Evolutionary conservation across 495 filamentous ascomycete genomes (phyloP).

Genomic region (Daldinia concentrica): DNA sequence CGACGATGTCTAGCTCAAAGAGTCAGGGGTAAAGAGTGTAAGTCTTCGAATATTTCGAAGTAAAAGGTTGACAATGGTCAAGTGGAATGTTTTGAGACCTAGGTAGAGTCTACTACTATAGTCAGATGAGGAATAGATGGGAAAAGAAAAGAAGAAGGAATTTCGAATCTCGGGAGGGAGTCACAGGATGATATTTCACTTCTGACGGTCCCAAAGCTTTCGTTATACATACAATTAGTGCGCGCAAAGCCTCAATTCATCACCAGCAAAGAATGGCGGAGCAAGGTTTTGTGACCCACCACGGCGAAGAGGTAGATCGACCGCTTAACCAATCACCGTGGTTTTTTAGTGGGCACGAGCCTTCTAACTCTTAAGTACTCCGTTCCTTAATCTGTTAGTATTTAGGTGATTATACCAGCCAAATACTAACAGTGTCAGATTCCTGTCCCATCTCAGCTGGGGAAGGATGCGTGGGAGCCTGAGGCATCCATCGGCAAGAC

Average conservation of each 20-base stretch:
- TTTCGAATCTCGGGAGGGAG: slow-evolving; percentile 53
- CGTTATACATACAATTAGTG: slow-evolving; percentile 30
- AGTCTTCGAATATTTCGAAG: slow-evolving; percentile 17
- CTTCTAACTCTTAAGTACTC: slow-evolving; percentile 15
- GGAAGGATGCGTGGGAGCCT: slow-evolving; percentile 27
- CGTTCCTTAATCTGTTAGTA: slow-evolving; percentile 13
- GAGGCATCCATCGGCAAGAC: slow-evolving; percentile 41
- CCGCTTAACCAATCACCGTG: slow-evolving; percentile 17
- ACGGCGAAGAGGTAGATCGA: slow-evolving; percentile 34
- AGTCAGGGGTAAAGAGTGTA: slow-evolving; percentile 31
- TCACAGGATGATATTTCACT: slow-evolving; percentile 62
- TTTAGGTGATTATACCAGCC: too few species aligned
- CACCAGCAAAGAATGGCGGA: slow-evolving; percentile 42
- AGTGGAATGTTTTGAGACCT: slow-evolving; percentile 5
- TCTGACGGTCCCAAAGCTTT: slow-evolving; percentile 30
- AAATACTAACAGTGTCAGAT: slow-evolving; percentile 18
- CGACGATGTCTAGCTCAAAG: slow-evolving; percentile 38
- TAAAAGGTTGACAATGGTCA: slow-evolving; percentile 15
- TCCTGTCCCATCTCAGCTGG: slow-evolving; percentile 5
- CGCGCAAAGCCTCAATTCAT: slow-evolving; percentile 44
- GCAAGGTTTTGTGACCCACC: slow-evolving; percentile 39
- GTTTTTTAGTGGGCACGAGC: slow-evolving; percentile 2
- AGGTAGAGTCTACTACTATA: slow-evolving; percentile 4
- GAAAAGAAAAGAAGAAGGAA: slow-evolving; percentile 42
- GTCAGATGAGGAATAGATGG: slow-evolving; percentile 40